phyloP scores from a whole-genome alignment of 768 basidiomycete genomes.

The Suillus spraguei region DNA sequence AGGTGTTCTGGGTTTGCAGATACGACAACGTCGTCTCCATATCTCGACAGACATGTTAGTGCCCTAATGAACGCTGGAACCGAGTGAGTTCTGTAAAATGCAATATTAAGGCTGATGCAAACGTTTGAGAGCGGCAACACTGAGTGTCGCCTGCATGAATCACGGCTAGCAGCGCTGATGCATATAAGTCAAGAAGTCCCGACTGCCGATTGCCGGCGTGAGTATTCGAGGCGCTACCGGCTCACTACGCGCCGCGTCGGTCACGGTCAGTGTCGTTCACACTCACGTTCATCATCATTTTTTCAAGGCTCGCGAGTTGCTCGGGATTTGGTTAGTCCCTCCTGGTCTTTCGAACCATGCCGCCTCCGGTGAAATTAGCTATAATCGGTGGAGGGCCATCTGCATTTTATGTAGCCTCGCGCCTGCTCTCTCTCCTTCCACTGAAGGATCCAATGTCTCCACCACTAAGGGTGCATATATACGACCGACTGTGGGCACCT shows the following conservation, averaged over 20 bases:
- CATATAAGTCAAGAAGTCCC: not conserved
- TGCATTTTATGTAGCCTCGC: conserved; percentile 92
- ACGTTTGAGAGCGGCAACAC: conserved; percentile 56
- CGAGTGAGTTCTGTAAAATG: conserved; percentile 24
- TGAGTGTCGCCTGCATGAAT: conserved; percentile 70
- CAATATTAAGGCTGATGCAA: conserved; percentile 16
- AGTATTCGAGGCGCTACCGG: not conserved
- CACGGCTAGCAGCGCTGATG: not conserved
- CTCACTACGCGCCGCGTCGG: conserved; percentile 1
- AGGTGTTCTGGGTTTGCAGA: conserved; percentile 63
- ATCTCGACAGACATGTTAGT: conserved; percentile 75
- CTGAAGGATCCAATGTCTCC: conserved; percentile 30
- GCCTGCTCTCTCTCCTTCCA: conserved; percentile 71
- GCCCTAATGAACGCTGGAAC: conserved; percentile 71
- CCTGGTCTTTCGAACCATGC: conserved; percentile 12
- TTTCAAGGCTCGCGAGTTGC: not conserved
- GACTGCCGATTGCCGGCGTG: too few species aligned
- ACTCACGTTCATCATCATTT: not conserved
- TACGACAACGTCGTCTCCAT: conserved; percentile 79
- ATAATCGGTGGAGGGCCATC: conserved; percentile 95
- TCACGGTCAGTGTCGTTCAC: not conserved
- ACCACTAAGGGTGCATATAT: conserved; percentile 75
- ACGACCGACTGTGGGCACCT: conserved; percentile 91
- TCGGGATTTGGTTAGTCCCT: not conserved
- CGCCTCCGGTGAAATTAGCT: conserved; percentile 68